Conservation (phyloP, 768 basidiomycete genomes). For the Lactarius pseudohatsudake region DNA sequence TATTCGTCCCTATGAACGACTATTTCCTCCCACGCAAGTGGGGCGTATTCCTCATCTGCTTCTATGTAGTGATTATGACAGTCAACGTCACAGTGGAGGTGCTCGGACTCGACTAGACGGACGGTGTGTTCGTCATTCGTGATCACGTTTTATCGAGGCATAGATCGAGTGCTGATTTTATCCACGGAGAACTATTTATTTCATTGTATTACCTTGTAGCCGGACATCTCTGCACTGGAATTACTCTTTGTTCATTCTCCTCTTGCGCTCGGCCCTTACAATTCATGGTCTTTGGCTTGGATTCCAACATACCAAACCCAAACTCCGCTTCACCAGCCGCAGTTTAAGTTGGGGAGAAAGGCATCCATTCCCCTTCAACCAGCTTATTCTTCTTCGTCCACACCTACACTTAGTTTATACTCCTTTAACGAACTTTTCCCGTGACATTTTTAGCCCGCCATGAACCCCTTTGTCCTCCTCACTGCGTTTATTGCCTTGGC, state of each 20-base stretch:
- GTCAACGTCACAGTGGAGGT: conserved; percentile 81
- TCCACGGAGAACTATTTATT: not conserved
- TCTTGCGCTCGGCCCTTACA: not conserved
- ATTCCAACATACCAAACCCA: conserved; percentile 25
- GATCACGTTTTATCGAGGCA: not conserved
- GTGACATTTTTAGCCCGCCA: conserved; percentile 30
- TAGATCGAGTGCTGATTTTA: conserved; percentile 9
- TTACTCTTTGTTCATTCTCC: not conserved
- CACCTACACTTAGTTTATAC: conserved; percentile 14
- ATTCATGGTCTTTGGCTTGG: not conserved
- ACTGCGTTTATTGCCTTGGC: conserved; percentile 35
- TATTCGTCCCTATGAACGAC: conserved; percentile 83
- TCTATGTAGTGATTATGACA: conserved; percentile 75
- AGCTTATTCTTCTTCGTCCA: conserved; percentile 9
- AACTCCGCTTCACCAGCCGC: conserved; percentile 29
- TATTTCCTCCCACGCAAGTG: conserved; percentile 78
- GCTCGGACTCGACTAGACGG: conserved; percentile 26
- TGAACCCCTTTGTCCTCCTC: conserved; percentile 40
- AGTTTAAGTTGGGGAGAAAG: conserved; percentile 5
- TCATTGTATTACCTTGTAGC: conserved; percentile 19
- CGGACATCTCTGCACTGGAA: not conserved
- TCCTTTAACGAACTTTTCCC: conserved; percentile 17
- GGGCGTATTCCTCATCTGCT: conserved; percentile 75
- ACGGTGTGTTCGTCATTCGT: conserved; percentile 11
- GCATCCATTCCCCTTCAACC: conserved; percentile 15